A percentile compares a stretch with the other conserved stretches of the same genome.
Conservation (phyloP, 116 monocot species). For the Cymodocea nodosa region DNA sequence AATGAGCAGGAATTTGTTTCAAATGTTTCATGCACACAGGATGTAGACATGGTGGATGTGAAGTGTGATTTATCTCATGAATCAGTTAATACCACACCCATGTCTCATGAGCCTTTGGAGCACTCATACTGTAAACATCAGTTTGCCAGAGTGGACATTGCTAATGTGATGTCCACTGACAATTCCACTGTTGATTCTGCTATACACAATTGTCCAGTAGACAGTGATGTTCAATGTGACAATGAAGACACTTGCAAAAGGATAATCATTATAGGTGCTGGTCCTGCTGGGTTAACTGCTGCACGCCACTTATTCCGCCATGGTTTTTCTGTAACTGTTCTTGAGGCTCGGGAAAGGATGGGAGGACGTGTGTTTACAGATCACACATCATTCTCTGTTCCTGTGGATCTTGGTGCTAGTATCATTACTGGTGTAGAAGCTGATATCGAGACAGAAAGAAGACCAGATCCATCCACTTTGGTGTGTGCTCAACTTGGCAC, state of each 20-base stretch:
- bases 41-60: not conserved
- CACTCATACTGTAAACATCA: not conserved
- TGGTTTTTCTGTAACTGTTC: slow-evolving; percentile 76
- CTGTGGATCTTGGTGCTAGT: slow-evolving; percentile 99
- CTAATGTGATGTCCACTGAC: not conserved
- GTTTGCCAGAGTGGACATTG: not conserved
- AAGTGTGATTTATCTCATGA: slow-evolving; percentile 1
- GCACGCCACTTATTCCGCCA: slow-evolving; percentile 92
- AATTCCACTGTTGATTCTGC: not conserved
- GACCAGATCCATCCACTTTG: slow-evolving; percentile 89
- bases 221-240: not conserved
- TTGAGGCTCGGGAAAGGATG: slow-evolving; percentile 88
- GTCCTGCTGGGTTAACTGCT: slow-evolving; percentile 92
- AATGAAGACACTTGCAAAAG: slow-evolving; percentile 24
- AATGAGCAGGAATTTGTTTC: not conserved
- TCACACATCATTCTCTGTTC: slow-evolving; percentile 82
- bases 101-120: slow-evolving; percentile 2
- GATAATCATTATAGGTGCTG: slow-evolving; percentile 84
- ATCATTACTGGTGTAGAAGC: slow-evolving; percentile 98
- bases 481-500: slow-evolving; percentile 85
- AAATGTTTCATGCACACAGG: slow-evolving; percentile 1
- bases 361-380: slow-evolving; percentile 97
- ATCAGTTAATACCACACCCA: slow-evolving; percentile 4
- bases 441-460: slow-evolving; percentile 92
- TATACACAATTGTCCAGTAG: not conserved